phyloP scores from a whole-genome alignment of 2,329 filamentous ascomycete species.

The Teratosphaeria viscida region DNA sequence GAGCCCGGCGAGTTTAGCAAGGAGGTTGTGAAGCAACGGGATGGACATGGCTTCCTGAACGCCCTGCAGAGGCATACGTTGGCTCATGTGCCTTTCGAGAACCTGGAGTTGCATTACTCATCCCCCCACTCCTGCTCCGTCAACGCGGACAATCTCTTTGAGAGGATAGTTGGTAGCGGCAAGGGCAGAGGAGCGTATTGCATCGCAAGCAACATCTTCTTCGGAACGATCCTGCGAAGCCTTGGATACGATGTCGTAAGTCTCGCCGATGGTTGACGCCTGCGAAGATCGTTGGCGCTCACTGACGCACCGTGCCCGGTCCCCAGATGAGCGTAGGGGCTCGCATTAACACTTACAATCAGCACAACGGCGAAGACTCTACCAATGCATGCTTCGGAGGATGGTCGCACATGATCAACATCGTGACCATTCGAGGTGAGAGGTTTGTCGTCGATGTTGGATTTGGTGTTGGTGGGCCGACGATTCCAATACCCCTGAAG shows the following conservation, averaged over 20 bases:
- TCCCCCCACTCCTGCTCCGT: slow-evolving; percentile 38
- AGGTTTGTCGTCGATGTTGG: slow-evolving; percentile 51
- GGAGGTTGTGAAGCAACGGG: slow-evolving; percentile 5
- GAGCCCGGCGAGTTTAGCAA: slow-evolving; percentile 8
- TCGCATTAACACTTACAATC: slow-evolving; percentile 23
- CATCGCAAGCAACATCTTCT: slow-evolving; percentile 48
- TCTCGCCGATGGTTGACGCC: slow-evolving; percentile 1
- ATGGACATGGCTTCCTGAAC: slow-evolving; percentile 9
- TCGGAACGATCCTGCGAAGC: slow-evolving; percentile 40
- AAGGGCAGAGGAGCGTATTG: slow-evolving; percentile 46
- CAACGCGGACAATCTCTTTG: slow-evolving; percentile 40
- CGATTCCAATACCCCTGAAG: slow-evolving; percentile 46
- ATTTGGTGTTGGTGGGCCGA: slow-evolving; percentile 54
- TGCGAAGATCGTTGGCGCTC: not conserved
- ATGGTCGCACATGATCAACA: slow-evolving; percentile 34
- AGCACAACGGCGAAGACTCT: not conserved
- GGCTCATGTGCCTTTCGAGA: slow-evolving; percentile 45
- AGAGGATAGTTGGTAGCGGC: slow-evolving; percentile 38
- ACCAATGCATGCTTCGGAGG: slow-evolving; percentile 5
- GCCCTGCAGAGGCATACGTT: slow-evolving; percentile 24
- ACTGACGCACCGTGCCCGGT: not conserved
- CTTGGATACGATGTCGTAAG: slow-evolving; percentile 37
- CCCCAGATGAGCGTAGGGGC: slow-evolving; percentile 20
- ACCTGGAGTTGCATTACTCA: slow-evolving; percentile 46
- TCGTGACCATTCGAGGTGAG: slow-evolving; percentile 37